Conservation (phyloP, 1,284 basidiomycete species). For the Pseudomicrostroma phylloplanum region DNA sequence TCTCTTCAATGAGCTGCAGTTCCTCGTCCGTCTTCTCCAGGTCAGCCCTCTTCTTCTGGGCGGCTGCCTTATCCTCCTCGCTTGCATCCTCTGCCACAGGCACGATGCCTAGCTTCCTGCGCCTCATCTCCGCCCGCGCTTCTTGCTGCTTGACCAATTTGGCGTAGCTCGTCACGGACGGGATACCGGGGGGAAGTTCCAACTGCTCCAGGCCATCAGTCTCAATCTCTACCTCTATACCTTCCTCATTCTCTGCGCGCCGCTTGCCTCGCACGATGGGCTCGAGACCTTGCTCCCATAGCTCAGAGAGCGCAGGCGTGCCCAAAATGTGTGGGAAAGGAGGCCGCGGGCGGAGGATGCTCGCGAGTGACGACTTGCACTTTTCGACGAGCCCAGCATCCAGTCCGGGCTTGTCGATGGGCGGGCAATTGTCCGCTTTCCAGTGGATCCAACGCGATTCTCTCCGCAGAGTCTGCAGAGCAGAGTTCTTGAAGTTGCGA, state of each 20-base stretch:
- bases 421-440: constrained; percentile 42
- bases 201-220: constrained; percentile 45
- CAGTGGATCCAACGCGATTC: constrained; percentile 43
- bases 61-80: constrained; percentile 17
- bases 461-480: constrained; percentile 30
- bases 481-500: constrained; percentile 29
- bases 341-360: constrained; percentile 14
- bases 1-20: background rate
- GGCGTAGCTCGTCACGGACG: constrained; percentile 30
- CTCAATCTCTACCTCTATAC: constrained; percentile 26
- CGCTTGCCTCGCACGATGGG: constrained; percentile 23
- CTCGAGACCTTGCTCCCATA: constrained; percentile 44
- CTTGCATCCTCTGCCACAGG: constrained; percentile 15
- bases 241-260: constrained; percentile 30
- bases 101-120: constrained; percentile 23
- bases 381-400: constrained; percentile 22
- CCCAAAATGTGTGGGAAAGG: constrained; percentile 25
- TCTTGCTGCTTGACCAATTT: constrained; percentile 30
- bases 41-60: background rate
- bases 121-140: constrained; percentile 29
- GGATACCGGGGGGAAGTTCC: constrained; percentile 29
- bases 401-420: constrained; percentile 36
- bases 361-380: constrained; percentile 20
- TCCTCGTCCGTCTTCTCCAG: constrained; percentile 5
- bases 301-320: constrained; percentile 38